phyloP scores from a whole-genome alignment of 306 rosid species.

The Leucaena leucocephala region DNA sequence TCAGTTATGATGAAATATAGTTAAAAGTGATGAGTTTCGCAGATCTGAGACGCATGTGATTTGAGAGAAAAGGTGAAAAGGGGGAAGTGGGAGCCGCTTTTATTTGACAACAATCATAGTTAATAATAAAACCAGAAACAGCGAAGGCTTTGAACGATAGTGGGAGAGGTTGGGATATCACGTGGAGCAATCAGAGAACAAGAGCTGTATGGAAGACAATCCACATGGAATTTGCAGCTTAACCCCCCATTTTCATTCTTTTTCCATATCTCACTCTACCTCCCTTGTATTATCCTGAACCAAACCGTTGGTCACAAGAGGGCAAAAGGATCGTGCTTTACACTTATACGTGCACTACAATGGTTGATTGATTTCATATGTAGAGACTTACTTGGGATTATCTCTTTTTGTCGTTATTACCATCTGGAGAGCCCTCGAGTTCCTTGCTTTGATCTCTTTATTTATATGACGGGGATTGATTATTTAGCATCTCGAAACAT shows the following conservation, averaged over 20 bases:
- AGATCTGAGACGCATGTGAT: conserved; percentile 60
- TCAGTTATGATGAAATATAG: conserved; percentile 11
- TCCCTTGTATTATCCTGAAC: not conserved
- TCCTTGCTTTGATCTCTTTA: not conserved
- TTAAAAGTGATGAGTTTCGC: conserved; percentile 2
- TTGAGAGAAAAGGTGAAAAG: conserved; percentile 27
- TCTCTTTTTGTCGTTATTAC: not conserved
- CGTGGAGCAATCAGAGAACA: conserved; percentile 53
- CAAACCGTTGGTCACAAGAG: conserved; percentile 12
- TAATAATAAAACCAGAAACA: conserved; percentile 32
- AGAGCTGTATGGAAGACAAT: conserved; percentile 42
- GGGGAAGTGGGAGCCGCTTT: conserved; percentile 11
- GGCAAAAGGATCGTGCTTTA: conserved; percentile 20
- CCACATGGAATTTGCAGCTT: conserved; percentile 63
- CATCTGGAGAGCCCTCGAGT: not conserved
- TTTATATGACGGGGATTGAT: not conserved
- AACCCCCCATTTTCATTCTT: conserved; percentile 34
- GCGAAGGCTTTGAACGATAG: conserved; percentile 38
- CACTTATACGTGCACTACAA: not conserved
- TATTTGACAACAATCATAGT: conserved; percentile 6
- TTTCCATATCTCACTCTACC: not conserved
- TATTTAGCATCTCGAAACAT: conserved; percentile 4
- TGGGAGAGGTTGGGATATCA: conserved; percentile 35
- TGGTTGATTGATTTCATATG: not conserved
- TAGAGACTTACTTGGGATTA: not conserved